Percentiles rank a stretch among this genome's conserved stretches.
These are phyloP conservation scores for Centaurea solstitialis DNA, from an alignment of 129 eudicot species.

Conservation along the genomic window DNA sequence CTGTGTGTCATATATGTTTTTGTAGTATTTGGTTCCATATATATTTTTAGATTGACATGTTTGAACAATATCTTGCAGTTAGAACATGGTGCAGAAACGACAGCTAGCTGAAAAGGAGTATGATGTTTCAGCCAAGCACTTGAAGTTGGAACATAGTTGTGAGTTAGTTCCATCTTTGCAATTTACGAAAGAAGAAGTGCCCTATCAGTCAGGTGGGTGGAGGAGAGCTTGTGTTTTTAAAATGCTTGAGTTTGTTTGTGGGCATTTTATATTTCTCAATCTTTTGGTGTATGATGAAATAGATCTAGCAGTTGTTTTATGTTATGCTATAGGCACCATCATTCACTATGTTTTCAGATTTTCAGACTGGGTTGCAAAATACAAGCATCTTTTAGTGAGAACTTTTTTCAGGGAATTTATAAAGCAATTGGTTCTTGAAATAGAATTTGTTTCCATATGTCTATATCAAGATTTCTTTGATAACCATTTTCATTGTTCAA, in stretches of 20 bases:
- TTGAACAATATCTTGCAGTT: slow-evolving; percentile 34
- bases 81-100: slow-evolving; percentile 62
- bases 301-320: neutral
- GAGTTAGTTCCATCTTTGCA: slow-evolving; percentile 39
- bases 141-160: slow-evolving; percentile 35
- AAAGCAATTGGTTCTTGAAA: neutral
- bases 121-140: slow-evolving; percentile 55
- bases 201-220: slow-evolving; percentile 52
- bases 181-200: slow-evolving; percentile 23
- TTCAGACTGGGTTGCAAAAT: neutral
- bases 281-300: neutral
- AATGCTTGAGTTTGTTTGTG: neutral
- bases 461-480: neutral
- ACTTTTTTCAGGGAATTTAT: neutral
- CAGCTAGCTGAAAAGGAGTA: slow-evolving; percentile 40
- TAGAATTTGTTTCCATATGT: neutral
- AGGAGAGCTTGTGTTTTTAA: slow-evolving; percentile 5
- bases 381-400: neutral
- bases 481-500: neutral
- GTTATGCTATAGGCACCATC: neutral
- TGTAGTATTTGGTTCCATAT: neutral
- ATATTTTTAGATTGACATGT: neutral
- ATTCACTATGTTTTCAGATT: neutral
- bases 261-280: slow-evolving; percentile 8
- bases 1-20: neutral